phyloP scores from a whole-genome alignment of 129 eudicot genomes.

The Rutidosis leptorrhynchoides region DNA sequence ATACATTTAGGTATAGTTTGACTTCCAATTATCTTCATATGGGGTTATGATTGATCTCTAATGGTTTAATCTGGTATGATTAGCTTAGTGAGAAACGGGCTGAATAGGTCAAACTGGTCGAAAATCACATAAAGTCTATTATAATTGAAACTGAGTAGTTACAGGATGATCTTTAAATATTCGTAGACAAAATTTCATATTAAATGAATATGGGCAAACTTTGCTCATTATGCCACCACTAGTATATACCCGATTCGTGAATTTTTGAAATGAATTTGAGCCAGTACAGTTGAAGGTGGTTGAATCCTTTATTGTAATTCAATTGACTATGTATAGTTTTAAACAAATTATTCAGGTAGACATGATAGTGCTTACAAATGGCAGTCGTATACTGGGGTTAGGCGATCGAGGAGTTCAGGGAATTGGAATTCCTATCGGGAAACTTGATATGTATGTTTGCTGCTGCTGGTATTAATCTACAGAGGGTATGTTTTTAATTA shows the following conservation, averaged over 20 bases:
- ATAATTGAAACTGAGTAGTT: background rate
- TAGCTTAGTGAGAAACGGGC: background rate
- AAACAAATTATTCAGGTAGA: constrained; percentile 61
- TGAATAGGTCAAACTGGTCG: constrained; percentile 5
- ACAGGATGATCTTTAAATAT: background rate
- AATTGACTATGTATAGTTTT: constrained; percentile 11
- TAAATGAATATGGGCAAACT: background rate
- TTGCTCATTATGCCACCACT: background rate
- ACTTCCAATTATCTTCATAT: constrained; percentile 9
- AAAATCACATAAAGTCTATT: background rate
- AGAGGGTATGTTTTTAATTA: constrained; percentile 51
- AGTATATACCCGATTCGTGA: background rate
- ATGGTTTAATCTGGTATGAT: background rate
- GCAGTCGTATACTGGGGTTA: constrained; percentile 90
- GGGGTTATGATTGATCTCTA: background rate
- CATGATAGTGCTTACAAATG: constrained; percentile 89
- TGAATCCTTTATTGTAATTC: background rate
- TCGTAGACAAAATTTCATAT: background rate
- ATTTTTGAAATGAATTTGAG: constrained; percentile 3
- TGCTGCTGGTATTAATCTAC: constrained; percentile 99
- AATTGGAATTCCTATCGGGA: constrained; percentile 96
- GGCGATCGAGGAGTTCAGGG: constrained; percentile 99
- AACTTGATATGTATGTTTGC: constrained; percentile 99
- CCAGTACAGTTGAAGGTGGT: background rate
- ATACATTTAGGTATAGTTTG: constrained; percentile 57